Conservation (phyloP, 1,284 basidiomycete genomes). For the Moniliophthora roreri region DNA sequence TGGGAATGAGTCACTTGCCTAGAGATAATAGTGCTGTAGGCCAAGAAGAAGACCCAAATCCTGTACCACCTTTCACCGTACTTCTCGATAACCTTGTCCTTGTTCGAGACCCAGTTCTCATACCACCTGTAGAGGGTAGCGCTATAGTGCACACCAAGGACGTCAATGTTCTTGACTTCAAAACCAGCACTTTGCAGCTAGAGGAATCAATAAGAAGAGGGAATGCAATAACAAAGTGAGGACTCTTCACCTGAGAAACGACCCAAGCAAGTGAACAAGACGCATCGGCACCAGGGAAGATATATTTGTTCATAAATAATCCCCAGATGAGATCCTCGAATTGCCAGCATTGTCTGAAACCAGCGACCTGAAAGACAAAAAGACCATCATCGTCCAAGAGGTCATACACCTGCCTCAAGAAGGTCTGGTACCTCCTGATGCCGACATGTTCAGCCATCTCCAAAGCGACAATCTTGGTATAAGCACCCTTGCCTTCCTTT, state of each 20-base stretch:
- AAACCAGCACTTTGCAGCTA: conserved; percentile 91
- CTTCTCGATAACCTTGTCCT: conserved; percentile 83
- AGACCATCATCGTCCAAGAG: conserved; percentile 93
- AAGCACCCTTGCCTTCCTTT: conserved; percentile 77
- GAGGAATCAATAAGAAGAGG: neutral
- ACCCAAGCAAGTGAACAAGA: conserved; percentile 97
- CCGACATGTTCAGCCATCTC: conserved; percentile 99
- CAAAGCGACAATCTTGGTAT: conserved; percentile 93
- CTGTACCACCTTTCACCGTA: conserved; percentile 94
- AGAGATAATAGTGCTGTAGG: conserved; percentile 73
- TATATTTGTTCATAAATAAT: conserved; percentile 94
- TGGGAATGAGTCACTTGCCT: conserved; percentile 40
- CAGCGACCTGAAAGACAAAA: conserved; percentile 96
- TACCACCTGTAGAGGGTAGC: conserved; percentile 96
- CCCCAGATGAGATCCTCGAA: conserved; percentile 98
- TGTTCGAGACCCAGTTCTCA: conserved; percentile 91
- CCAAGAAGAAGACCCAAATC: conserved; percentile 90
- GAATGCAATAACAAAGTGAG: neutral
- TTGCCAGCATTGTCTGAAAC: conserved; percentile 93
- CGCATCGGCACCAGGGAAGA: conserved; percentile 98
- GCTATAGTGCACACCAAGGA: conserved; percentile 96
- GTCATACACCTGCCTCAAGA: conserved; percentile 91
- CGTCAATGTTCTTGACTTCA: conserved; percentile 95
- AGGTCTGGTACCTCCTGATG: conserved; percentile 88
- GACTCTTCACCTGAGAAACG: conserved; percentile 55